Conservation (phyloP, 768 basidiomycete species). For the Tricholoma matsutake region DNA sequence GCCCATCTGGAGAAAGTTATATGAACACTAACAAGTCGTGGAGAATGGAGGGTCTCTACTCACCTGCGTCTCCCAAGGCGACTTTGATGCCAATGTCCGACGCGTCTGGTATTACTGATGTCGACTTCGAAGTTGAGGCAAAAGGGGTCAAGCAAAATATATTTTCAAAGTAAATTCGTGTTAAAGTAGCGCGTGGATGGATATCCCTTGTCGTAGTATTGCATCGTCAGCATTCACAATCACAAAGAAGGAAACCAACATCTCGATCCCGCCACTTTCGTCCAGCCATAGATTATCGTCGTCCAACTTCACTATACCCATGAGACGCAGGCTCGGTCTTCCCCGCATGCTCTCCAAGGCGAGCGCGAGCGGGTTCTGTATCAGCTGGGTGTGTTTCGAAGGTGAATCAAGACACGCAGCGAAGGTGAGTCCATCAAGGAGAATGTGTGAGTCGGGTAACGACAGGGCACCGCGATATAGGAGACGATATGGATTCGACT, state of each 20-base stretch:
- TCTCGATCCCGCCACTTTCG: conserved; percentile 45
- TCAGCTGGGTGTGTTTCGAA: conserved; percentile 39
- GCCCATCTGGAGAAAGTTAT: conserved; percentile 44
- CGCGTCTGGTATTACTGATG: conserved; percentile 14
- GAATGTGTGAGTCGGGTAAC: conserved; percentile 66
- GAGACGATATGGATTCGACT: conserved; percentile 42
- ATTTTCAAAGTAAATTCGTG: conserved; percentile 69
- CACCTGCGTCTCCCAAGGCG: conserved; percentile 67
- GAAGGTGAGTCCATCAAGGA: conserved; percentile 74
- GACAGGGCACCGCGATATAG: conserved; percentile 76
- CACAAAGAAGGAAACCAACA: conserved; percentile 22
- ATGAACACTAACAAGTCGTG: not conserved
- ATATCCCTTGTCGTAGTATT: conserved; percentile 49
- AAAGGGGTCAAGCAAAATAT: conserved; percentile 53
- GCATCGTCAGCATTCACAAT: not conserved
- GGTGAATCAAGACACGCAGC: conserved; percentile 45
- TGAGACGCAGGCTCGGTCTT: conserved; percentile 56
- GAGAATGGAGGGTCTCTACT: conserved; percentile 13
- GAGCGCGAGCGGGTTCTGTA: conserved; percentile 67
- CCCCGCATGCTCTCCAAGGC: conserved; percentile 82
- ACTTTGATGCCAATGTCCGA: conserved; percentile 62
- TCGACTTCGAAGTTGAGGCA: conserved; percentile 22
- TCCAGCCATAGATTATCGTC: conserved; percentile 54
- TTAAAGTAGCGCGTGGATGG: conserved; percentile 60
- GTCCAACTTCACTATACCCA: conserved; percentile 48